Conservation (phyloP, 192 early-diverging fungal genomes). For the Coemansia sp. region DNA sequence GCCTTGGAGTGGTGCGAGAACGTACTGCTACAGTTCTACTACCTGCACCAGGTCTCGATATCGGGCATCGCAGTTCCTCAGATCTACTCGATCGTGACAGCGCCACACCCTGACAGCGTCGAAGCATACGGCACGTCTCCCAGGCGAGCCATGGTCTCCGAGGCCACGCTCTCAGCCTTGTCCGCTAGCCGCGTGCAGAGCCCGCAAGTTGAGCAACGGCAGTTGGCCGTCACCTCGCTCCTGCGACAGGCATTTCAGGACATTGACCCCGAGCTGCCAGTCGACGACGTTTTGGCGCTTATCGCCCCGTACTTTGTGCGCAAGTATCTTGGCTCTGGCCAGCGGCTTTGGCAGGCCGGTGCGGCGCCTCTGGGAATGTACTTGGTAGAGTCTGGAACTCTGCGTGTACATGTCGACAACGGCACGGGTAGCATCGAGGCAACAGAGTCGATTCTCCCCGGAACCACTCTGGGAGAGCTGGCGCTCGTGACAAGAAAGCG, state of each 20-base stretch:
- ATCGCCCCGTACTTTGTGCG: constrained; percentile 68
- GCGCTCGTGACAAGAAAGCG: constrained; percentile 65
- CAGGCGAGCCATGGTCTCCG: constrained; percentile 39
- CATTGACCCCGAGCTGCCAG: constrained; percentile 47
- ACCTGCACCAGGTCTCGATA: constrained; percentile 54
- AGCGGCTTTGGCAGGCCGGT: constrained; percentile 68
- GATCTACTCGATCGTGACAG: constrained; percentile 34
- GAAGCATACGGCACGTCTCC: constrained; percentile 39
- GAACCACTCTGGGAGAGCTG: constrained; percentile 88
- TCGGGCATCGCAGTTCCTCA: constrained; percentile 26
- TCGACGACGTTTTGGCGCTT: constrained; percentile 58
- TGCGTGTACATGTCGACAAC: constrained; percentile 57
- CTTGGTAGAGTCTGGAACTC: constrained; percentile 72
- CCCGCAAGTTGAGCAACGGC: background rate
- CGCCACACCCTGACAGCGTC: constrained; percentile 28
- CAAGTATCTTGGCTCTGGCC: constrained; percentile 53
- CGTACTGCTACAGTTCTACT: constrained; percentile 75
- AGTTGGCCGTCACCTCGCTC: constrained; percentile 53
- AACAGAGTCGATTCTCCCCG: constrained; percentile 85
- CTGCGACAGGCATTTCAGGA: constrained; percentile 67
- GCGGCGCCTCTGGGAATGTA: constrained; percentile 63
- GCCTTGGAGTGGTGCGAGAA: constrained; percentile 97
- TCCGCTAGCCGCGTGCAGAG: constrained; percentile 11
- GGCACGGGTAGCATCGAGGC: constrained; percentile 29
- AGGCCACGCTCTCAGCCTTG: constrained; percentile 46